Evolutionary conservation across 371 early-diverging fungal species (phyloP), one percentile per base, ranked within the genome.

Genomic region (Rhizopus stolonifer): DNA sequence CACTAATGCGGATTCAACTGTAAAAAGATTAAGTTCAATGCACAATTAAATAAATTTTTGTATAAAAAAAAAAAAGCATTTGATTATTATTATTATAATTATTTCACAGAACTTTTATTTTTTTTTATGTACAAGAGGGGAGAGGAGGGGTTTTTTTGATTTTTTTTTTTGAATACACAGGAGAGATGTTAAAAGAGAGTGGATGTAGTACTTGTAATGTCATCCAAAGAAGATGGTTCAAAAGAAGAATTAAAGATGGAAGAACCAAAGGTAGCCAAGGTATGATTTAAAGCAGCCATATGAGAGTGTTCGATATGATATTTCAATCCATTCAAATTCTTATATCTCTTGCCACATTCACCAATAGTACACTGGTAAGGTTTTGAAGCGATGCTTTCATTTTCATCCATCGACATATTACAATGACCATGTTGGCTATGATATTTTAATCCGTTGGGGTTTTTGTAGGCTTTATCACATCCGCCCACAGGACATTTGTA

Each of bases 391-490:
- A 64, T 64, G 17, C 69, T 74, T 46, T 72, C 76, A 8, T 68
- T 76, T 23, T 69, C 70, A 10, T 78, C 75, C 21, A 74, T 70
- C 17, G 65, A 67, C 23, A 77, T 53, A 21, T 71, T 74, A 66
- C 85, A 82, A 54, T 95, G 96, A 18, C 90, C 90, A 45, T 92
- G 92, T 59, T 85, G 81, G 50, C 89, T 86, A 66, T 96, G 96
- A 75, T 96, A 95, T 68, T 95, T 95, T 43, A 99, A 81, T n/a
- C 99, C 99, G 58, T 96, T 98, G 44, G 93, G 85, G 75, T 98
- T 98, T 79, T 98, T 98, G 81, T 98, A 99, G 26, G 89, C 82
- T 68, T 95, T 96, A 50, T 90, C 90, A 66, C 98, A 98, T 18
- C 88, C 91, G 17, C 65, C 60, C 2, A 94, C 81, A 9, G 84